phyloP scores from a whole-genome alignment of 768 basidiomycete genomes.

The Mycena olivaceomarginata region DNA sequence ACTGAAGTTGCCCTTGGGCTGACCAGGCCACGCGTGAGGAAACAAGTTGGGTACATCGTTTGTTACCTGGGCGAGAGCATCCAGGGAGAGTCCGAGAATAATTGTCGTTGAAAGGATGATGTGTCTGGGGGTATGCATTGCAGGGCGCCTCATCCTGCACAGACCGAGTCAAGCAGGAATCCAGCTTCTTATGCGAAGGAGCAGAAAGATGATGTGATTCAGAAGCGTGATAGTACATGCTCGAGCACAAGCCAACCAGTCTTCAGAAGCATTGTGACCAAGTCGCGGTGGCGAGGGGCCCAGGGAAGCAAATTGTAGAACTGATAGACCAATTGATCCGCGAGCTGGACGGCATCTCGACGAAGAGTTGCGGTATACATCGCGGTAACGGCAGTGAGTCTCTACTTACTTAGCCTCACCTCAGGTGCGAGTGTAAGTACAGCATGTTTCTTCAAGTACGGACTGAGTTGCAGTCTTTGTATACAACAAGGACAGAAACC shows the following conservation, averaged over 20 bases:
- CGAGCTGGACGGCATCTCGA: too few species aligned
- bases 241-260: constrained; percentile 5
- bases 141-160: not conserved
- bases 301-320: constrained; percentile 11
- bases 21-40: constrained; percentile 49
- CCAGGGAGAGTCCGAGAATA: not conserved
- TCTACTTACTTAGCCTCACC: too few species aligned
- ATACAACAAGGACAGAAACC: too few species aligned
- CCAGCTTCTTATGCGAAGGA: not conserved
- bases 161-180: not conserved
- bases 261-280: constrained; percentile 31
- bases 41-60: constrained; percentile 39
- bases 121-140: constrained; percentile 17
- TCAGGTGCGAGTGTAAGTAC: too few species aligned
- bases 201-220: constrained; percentile 30
- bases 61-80: constrained; percentile 22
- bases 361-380: too few species aligned
- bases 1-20: constrained; percentile 52
- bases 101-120: not conserved
- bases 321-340: not conserved
- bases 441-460: too few species aligned
- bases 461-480: too few species aligned
- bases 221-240: constrained; percentile 33
- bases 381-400: too few species aligned
- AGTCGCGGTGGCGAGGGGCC: constrained; percentile 11